phyloP scores from a whole-genome alignment of 2,329 filamentous ascomycete genomes.

The Stachybotrys chartarum region DNA sequence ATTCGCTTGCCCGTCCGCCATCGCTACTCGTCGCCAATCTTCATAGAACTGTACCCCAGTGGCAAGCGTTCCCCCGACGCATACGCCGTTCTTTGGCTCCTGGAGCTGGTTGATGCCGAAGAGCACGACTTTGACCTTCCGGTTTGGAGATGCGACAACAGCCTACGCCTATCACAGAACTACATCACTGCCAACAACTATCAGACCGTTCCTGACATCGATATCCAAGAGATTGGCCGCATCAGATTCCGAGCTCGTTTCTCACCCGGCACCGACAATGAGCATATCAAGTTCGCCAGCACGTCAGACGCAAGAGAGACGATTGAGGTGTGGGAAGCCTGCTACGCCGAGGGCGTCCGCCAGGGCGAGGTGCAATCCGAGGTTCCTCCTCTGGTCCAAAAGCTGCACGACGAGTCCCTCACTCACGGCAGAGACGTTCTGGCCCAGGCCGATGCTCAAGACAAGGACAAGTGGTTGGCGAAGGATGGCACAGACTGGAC shows the following conservation, averaged over 20 bases:
- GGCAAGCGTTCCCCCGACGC: slow-evolving; percentile 65
- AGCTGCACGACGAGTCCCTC: slow-evolving; percentile 75
- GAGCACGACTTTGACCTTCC: slow-evolving; percentile 76
- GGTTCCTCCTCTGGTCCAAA: slow-evolving; percentile 63
- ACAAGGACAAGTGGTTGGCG: slow-evolving; percentile 70
- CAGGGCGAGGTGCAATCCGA: slow-evolving; percentile 62
- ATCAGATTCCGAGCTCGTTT: slow-evolving; percentile 75
- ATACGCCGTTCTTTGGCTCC: slow-evolving; percentile 79
- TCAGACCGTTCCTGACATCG: slow-evolving; percentile 61
- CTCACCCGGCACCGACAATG: slow-evolving; percentile 82
- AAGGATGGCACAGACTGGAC: slow-evolving; percentile 82
- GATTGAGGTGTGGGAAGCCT: slow-evolving; percentile 91
- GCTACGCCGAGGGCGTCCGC: slow-evolving; percentile 79
- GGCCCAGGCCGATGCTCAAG: slow-evolving; percentile 61
- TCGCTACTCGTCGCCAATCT: slow-evolving; percentile 81
- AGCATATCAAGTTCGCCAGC: slow-evolving; percentile 74
- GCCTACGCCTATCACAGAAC: slow-evolving; percentile 76
- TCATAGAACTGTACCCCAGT: slow-evolving; percentile 73
- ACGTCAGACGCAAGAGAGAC: slow-evolving; percentile 90
- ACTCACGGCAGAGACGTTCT: slow-evolving; percentile 76
- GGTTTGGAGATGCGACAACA: slow-evolving; percentile 76
- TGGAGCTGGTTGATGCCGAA: slow-evolving; percentile 76
- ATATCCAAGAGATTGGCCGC: slow-evolving; percentile 73
- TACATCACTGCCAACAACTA: slow-evolving; percentile 81
- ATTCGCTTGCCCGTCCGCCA: slow-evolving; percentile 81